Evolutionary conservation across 2,329 filamentous ascomycete genomes (phyloP).

Genomic region (Apiospora marii): DNA sequence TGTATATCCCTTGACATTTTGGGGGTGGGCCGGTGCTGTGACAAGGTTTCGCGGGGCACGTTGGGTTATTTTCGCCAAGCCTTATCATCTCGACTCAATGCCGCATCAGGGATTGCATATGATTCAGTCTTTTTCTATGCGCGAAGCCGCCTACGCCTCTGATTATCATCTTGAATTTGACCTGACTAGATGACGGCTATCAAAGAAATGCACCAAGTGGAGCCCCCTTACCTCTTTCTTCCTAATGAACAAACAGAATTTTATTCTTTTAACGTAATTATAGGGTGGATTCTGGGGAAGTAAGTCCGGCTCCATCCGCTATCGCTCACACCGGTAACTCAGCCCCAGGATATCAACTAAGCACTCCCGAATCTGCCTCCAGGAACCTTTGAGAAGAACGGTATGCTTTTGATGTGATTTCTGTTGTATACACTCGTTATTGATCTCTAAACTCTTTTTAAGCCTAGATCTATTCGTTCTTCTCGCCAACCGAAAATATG

Average conservation of each 20-base stretch:
- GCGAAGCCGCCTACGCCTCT: neutral
- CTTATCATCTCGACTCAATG: neutral
- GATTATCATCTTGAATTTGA: neutral
- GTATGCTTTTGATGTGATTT: neutral
- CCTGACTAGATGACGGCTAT: neutral
- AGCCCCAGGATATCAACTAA: conserved; percentile 5
- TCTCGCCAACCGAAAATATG: conserved; percentile 31
- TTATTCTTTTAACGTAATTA: conserved; percentile 26
- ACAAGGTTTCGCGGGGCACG: neutral
- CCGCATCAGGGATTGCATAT: neutral
- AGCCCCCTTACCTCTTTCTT: conserved; percentile 14
- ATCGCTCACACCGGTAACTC: conserved; percentile 18
- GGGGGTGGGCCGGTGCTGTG: neutral
- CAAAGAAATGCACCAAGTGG: conserved; percentile 15
- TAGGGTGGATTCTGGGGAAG: conserved; percentile 23
- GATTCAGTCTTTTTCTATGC: neutral
- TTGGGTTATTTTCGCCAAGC: neutral
- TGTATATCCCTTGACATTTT: neutral
- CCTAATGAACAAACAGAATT: conserved; percentile 18
- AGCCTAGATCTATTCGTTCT: neutral
- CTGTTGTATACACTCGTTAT: neutral
- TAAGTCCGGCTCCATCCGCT: conserved; percentile 21
- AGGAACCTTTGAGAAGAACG: neutral
- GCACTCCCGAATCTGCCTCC: neutral
- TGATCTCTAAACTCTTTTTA: neutral